phyloP scores from a whole-genome alignment of 129 eudicot genomes.

The Mikania micrantha region DNA sequence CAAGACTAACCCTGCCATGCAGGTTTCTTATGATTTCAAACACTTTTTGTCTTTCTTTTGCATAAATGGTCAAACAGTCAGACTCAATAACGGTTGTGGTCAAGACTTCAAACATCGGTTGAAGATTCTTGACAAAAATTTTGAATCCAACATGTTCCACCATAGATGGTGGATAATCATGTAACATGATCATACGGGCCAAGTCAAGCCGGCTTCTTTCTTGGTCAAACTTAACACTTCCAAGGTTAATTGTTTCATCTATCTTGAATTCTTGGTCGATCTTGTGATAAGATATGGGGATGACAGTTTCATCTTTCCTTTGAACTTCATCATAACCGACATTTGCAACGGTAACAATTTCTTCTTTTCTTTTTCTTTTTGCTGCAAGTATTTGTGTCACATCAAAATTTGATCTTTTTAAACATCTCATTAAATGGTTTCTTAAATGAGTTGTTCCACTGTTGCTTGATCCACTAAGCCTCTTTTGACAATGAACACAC shows the following conservation, averaged over 20 bases:
- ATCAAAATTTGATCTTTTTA: slow-evolving; percentile 82
- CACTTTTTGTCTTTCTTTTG: slow-evolving; percentile 72
- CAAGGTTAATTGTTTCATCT: slow-evolving; percentile 53
- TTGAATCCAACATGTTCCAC: slow-evolving; percentile 88
- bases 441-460: slow-evolving; percentile 94
- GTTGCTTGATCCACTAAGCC: slow-evolving; percentile 89
- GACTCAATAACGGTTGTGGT: slow-evolving; percentile 50
- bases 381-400: slow-evolving; percentile 84
- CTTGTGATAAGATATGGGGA: slow-evolving; percentile 36
- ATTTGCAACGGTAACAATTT: slow-evolving; percentile 33
- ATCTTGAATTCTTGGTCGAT: slow-evolving; percentile 64
- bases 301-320: slow-evolving; percentile 48
- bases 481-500: slow-evolving; percentile 87
- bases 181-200: slow-evolving; percentile 94
- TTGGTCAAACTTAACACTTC: slow-evolving; percentile 83
- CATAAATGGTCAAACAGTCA: slow-evolving; percentile 64
- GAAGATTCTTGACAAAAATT: slow-evolving; percentile 78
- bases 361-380: slow-evolving; percentile 78
- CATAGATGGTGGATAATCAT: slow-evolving; percentile 92
- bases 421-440: slow-evolving; percentile 83
- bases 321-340: slow-evolving; percentile 56
- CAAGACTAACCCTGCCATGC: slow-evolving; percentile 65
- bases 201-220: slow-evolving; percentile 79
- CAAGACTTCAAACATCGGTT: slow-evolving; percentile 72
- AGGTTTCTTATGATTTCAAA: slow-evolving; percentile 42